A percentile compares a stretch with the other conserved stretches of the same genome.
Conservation (phyloP, 371 early-diverging fungal genomes). For the Mucor piriformis region DNA sequence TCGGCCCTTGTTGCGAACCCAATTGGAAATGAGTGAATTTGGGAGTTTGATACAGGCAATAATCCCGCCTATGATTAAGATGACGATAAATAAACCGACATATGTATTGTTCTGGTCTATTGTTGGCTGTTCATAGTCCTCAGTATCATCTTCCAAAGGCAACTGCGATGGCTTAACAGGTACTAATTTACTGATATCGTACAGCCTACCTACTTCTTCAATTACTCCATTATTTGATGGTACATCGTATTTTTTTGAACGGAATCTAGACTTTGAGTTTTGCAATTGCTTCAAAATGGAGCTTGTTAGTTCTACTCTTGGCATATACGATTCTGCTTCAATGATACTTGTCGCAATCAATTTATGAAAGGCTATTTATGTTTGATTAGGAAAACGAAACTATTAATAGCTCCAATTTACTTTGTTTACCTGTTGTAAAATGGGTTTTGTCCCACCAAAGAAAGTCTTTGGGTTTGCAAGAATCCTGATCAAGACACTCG, state of each 20-base stretch:
- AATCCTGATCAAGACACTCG: constrained; percentile 20
- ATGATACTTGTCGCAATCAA: constrained; percentile 41
- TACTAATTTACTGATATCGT: constrained; percentile 13
- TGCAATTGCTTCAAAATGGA: constrained; percentile 14
- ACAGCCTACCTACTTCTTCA: constrained; percentile 22
- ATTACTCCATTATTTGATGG: constrained; percentile 28
- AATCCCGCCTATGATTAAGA: constrained; percentile 5
- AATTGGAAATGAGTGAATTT: neutral
- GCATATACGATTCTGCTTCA: constrained; percentile 36
- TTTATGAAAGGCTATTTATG: constrained; percentile 42
- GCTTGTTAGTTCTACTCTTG: constrained; percentile 13
- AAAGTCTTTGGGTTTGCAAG: constrained; percentile 26
- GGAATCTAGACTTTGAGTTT: constrained; percentile 22
- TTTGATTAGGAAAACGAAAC: neutral
- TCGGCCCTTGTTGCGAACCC: neutral
- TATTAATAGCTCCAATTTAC: neutral
- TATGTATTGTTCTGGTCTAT: neutral
- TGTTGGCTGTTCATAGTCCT: neutral
- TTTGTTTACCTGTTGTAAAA: constrained; percentile 43
- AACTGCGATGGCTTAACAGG: constrained; percentile 11
- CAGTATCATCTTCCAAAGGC: constrained; percentile 23
- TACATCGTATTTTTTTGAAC: constrained; percentile 27
- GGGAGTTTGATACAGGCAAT: constrained; percentile 16
- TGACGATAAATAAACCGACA: constrained; percentile 8
- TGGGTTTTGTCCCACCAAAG: constrained; percentile 55